These are phyloP conservation scores for Hypomyces rosellus DNA, from an alignment of 2,329 filamentous ascomycete genomes.

Conservation along the genomic window DNA sequence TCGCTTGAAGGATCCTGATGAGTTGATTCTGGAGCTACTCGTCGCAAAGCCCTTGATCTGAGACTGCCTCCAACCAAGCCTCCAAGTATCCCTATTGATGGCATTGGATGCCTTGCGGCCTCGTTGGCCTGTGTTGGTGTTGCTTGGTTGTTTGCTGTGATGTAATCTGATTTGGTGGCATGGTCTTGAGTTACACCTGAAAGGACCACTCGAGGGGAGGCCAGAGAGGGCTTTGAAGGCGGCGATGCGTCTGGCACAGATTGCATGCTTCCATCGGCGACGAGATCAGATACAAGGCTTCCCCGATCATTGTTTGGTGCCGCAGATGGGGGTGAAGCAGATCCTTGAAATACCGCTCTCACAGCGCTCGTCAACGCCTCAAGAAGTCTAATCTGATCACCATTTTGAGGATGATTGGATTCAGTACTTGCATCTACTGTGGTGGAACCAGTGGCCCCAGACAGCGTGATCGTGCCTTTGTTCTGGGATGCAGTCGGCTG, in stretches of 20 bases:
- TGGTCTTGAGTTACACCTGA: neutral
- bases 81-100: slow-evolving; percentile 2
- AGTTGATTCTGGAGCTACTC: neutral
- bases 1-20: neutral
- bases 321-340: neutral
- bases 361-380: slow-evolving; percentile 14
- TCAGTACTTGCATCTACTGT: neutral
- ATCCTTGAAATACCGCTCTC: slow-evolving; percentile 4
- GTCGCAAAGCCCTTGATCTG: neutral
- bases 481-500: neutral
- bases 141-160: neutral
- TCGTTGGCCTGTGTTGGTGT: neutral
- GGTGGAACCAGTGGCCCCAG: too few relatives aligned
- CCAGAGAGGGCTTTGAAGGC: neutral
- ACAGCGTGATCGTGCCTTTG: too few relatives aligned
- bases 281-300: slow-evolving; percentile 4
- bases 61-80: slow-evolving; percentile 1
- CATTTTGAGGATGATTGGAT: neutral
- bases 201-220: neutral
- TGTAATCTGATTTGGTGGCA: neutral
- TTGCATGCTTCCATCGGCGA: neutral
- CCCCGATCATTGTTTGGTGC: neutral
- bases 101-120: neutral
- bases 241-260: neutral
- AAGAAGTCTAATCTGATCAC: slow-evolving; percentile 4